Percentiles rank a stretch among this genome's conserved stretches.
These are phyloP conservation scores for Aspergillus sp. DNA, from an alignment of 2,329 filamentous ascomycete species.

Conservation along the genomic window DNA sequence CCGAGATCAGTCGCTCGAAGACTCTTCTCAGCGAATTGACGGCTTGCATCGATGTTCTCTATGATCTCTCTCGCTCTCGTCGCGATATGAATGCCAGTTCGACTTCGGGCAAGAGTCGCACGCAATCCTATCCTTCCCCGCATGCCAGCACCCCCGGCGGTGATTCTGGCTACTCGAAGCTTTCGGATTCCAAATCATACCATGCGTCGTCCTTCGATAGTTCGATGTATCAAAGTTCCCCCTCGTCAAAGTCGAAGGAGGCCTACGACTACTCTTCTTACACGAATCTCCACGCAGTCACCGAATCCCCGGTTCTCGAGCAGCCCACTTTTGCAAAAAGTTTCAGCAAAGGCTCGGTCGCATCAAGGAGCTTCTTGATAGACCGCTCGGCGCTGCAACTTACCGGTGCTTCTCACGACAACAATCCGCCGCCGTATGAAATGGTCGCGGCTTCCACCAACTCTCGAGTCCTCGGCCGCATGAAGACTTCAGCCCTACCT, in stretches of 20 bases:
- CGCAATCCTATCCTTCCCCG: conserved; percentile 34
- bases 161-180: conserved; percentile 29
- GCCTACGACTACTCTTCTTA: conserved; percentile 32
- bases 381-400: conserved; percentile 46
- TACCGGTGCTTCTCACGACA: conserved; percentile 44
- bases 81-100: conserved; percentile 48
- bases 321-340: conserved; percentile 25
- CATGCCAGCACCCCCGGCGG: conserved; percentile 25
- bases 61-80: conserved; percentile 64
- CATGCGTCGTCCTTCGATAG: conserved; percentile 44
- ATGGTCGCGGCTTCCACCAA: conserved; percentile 47
- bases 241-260: conserved; percentile 30
- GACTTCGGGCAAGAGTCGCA: conserved; percentile 24
- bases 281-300: conserved; percentile 18
- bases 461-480: conserved; percentile 46
- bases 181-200: conserved; percentile 36
- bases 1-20: conserved; percentile 60
- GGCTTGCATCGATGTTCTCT: conserved; percentile 66
- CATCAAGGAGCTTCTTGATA: conserved; percentile 42
- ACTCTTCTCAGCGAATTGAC: conserved; percentile 64
- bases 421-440: conserved; percentile 49
- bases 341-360: conserved; percentile 29
- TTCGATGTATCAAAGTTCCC: conserved; percentile 30
- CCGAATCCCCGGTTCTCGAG: conserved; percentile 17
- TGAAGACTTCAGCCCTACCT: conserved; percentile 44